Conservation (phyloP, 2,329 filamentous ascomycete genomes). For the Macrophomina phaseolina region DNA sequence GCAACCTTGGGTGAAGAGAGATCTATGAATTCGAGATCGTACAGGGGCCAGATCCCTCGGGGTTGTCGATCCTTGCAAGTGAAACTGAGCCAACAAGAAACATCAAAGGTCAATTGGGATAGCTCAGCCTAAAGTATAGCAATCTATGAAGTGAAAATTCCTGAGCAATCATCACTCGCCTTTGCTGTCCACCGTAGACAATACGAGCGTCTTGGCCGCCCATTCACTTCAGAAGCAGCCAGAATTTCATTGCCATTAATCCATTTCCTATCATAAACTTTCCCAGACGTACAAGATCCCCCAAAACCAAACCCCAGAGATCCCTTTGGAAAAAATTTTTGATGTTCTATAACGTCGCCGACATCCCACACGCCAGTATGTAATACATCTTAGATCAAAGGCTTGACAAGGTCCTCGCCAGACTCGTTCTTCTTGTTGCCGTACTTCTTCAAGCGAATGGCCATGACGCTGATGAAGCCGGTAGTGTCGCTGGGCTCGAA, state of each 20-base stretch:
- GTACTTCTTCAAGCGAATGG: slow-evolving; percentile 52
- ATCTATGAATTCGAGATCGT: neutral
- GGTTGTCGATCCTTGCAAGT: too few relatives aligned
- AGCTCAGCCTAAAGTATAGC: too few relatives aligned
- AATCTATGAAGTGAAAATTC: too few relatives aligned
- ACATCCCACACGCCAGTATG: neutral
- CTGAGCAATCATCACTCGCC: too few relatives aligned
- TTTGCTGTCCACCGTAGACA: too few relatives aligned
- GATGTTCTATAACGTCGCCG: neutral
- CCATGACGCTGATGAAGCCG: slow-evolving; percentile 73
- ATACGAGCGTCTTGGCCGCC: too few relatives aligned
- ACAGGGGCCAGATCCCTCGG: too few relatives aligned
- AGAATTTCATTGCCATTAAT: slow-evolving; percentile 12
- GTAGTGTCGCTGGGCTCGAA: slow-evolving; percentile 71
- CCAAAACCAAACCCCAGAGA: neutral
- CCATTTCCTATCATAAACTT: slow-evolving; percentile 22
- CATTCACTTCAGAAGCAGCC: neutral
- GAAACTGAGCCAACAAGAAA: too few relatives aligned
- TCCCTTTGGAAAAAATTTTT: neutral
- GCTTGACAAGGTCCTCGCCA: slow-evolving; percentile 28
- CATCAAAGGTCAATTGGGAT: too few relatives aligned
- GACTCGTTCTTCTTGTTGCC: slow-evolving; percentile 28
- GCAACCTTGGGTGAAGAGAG: slow-evolving; percentile 30
- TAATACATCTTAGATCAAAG: neutral
- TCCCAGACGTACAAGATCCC: slow-evolving; percentile 15